phyloP scores from a whole-genome alignment of 768 basidiomycete genomes.

The Tricholoma matsutake region DNA sequence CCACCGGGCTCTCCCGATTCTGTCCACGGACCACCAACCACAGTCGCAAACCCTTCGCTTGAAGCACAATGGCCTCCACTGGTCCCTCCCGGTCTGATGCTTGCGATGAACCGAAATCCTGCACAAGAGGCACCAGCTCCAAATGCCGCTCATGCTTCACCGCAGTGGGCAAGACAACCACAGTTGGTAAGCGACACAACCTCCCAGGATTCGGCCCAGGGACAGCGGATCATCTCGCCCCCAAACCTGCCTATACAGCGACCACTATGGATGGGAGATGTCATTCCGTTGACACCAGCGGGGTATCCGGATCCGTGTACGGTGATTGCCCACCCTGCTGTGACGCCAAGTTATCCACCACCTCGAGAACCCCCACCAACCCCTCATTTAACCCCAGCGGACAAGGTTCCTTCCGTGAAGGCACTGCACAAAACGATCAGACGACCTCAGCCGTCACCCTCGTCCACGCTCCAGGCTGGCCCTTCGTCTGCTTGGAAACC shows the following conservation, averaged over 20 bases:
- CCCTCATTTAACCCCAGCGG: too few species aligned
- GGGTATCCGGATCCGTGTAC: not conserved
- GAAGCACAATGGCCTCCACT: not conserved
- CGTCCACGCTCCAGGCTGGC: too few species aligned
- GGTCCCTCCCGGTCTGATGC: not conserved
- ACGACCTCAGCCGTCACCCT: not conserved
- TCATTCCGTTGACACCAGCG: not conserved
- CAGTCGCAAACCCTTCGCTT: not conserved
- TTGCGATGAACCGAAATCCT: not conserved
- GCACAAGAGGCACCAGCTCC: not conserved
- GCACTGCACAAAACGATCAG: not conserved
- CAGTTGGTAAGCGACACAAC: not conserved
- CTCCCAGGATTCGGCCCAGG: not conserved
- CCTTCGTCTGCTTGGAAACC: too few species aligned
- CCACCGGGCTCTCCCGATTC: not conserved
- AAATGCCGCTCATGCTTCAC: not conserved
- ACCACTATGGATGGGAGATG: not conserved
- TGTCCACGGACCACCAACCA: not conserved
- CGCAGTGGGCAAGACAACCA: too few species aligned
- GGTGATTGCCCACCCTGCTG: not conserved
- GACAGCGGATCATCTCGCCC: not conserved
- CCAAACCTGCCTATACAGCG: not conserved
- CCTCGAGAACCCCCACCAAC: too few species aligned
- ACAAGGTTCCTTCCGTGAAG: not conserved
- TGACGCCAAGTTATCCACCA: too few species aligned